These are phyloP conservation scores for Fagus sylvatica DNA, from an alignment of 306 rosid genomes.

Conservation along the genomic window DNA sequence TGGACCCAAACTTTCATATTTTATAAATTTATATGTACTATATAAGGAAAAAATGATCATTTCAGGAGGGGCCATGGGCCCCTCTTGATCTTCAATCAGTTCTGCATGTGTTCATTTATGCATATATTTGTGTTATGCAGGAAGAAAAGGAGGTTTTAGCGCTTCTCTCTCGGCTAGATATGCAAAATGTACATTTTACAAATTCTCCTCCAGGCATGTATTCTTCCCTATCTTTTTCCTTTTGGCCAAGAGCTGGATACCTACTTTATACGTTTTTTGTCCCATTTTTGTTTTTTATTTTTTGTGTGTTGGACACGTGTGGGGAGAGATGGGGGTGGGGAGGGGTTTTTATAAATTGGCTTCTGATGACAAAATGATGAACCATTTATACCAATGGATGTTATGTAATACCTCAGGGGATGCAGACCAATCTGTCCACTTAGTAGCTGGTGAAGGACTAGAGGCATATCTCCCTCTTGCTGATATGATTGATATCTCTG, in stretches of 20 bases:
- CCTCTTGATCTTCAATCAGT: neutral
- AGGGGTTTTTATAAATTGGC: constrained; percentile 1
- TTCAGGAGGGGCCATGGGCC: no score
- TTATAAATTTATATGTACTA: no score
- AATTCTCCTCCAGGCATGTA: constrained; percentile 79
- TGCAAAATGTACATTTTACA: constrained; percentile 59
- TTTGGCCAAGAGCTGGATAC: neutral
- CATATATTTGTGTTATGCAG: constrained; percentile 39
- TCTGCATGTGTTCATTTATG: neutral
- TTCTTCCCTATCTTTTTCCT: constrained; percentile 23
- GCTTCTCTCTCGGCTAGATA: constrained; percentile 83
- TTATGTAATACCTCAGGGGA: constrained; percentile 51
- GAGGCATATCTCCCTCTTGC: constrained; percentile 98
- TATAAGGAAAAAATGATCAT: no score
- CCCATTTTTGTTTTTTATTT: neutral
- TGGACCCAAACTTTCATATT: no score
- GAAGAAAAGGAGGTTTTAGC: constrained; percentile 78
- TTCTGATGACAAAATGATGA: constrained; percentile 25
- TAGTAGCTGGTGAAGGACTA: constrained; percentile 92
- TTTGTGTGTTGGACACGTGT: no score
- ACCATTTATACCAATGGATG: constrained; percentile 24
- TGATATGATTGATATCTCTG: constrained; percentile 87
- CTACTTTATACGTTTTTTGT: neutral
- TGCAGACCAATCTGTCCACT: constrained; percentile 89
- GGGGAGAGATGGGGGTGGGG: neutral